These are phyloP conservation scores for Ceratobasidium sp. DNA, from an alignment of 1,284 basidiomycete genomes.

Conservation along the genomic window DNA sequence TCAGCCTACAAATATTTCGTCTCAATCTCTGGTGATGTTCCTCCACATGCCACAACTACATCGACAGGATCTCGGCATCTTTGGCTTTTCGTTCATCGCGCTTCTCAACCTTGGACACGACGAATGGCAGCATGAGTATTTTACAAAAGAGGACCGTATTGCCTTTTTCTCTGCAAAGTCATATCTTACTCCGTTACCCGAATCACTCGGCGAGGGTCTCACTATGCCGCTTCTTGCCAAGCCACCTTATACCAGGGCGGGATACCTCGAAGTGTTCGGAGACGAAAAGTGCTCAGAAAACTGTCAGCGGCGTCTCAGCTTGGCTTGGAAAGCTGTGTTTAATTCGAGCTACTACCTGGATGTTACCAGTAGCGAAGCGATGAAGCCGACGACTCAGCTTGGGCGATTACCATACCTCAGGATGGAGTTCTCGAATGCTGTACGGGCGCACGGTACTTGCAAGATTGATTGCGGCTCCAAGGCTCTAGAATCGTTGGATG, in stretches of 20 bases:
- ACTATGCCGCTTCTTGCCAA: background rate
- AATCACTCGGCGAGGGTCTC: background rate
- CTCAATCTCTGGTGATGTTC: background rate
- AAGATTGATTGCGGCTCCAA: too few relatives aligned
- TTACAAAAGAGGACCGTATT: constrained; percentile 9
- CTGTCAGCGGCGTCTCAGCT: background rate
- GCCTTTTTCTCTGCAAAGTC: constrained; percentile 25
- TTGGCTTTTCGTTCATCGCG: constrained; percentile 2
- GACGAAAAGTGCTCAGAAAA: background rate
- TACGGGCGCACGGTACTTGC: too few relatives aligned
- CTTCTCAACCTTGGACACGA: constrained; percentile 18
- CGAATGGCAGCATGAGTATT: background rate
- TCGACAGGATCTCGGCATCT: background rate
- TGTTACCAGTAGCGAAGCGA: background rate
- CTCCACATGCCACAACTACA: background rate
- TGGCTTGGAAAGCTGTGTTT: background rate
- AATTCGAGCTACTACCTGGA: background rate
- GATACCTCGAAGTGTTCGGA: background rate
- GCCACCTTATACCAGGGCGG: background rate
- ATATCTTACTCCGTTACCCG: constrained; percentile 9
- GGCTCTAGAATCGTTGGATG: too few relatives aligned
- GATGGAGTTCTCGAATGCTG: background rate
- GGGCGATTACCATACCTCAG: background rate
- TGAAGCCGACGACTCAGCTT: background rate
- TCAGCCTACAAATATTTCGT: background rate